Percentiles rank a stretch among this genome's conserved stretches.
These are phyloP conservation scores for Fusarium sororula DNA, from an alignment of 2,329 filamentous ascomycete genomes.

Conservation along the genomic window DNA sequence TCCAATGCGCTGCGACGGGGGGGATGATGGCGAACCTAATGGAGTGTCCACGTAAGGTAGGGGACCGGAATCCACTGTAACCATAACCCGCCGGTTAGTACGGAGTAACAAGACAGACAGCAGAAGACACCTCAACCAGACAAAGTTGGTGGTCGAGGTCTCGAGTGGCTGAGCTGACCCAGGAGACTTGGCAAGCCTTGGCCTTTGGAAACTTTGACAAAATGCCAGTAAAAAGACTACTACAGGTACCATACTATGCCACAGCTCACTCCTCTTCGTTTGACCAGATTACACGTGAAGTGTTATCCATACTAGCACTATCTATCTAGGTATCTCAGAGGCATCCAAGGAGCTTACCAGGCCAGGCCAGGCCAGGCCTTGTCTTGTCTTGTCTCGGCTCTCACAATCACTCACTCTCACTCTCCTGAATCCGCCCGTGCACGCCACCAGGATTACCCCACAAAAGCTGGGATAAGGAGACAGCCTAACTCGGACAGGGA, in stretches of 20 bases:
- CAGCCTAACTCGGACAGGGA: constrained; percentile 31
- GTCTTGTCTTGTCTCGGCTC: neutral
- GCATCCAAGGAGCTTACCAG: constrained; percentile 30
- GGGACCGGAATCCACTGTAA: constrained; percentile 33
- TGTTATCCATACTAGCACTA: neutral
- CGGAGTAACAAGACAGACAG: constrained; percentile 13
- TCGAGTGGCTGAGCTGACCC: constrained; percentile 32
- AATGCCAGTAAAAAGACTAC: neutral
- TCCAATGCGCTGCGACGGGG: constrained; percentile 27
- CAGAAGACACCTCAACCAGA: neutral
- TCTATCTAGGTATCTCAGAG: neutral
- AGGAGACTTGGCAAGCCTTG: constrained; percentile 27
- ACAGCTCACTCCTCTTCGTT: neutral
- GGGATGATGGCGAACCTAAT: constrained; percentile 32
- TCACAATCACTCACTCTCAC: neutral
- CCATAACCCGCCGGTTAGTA: constrained; percentile 35
- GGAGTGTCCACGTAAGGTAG: constrained; percentile 45
- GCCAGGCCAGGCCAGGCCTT: neutral
- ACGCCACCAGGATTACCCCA: constrained; percentile 37
- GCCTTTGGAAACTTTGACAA: neutral
- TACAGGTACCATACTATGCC: neutral
- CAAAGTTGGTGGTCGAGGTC: constrained; percentile 16
- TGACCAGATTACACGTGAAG: neutral
- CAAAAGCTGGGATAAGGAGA: constrained; percentile 38
- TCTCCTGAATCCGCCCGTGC: constrained; percentile 34